Evolutionary conservation across 306 rosid genomes (phyloP), one percentile per base, ranked within the genome.

Genomic region (Astragalus membranaceus): DNA sequence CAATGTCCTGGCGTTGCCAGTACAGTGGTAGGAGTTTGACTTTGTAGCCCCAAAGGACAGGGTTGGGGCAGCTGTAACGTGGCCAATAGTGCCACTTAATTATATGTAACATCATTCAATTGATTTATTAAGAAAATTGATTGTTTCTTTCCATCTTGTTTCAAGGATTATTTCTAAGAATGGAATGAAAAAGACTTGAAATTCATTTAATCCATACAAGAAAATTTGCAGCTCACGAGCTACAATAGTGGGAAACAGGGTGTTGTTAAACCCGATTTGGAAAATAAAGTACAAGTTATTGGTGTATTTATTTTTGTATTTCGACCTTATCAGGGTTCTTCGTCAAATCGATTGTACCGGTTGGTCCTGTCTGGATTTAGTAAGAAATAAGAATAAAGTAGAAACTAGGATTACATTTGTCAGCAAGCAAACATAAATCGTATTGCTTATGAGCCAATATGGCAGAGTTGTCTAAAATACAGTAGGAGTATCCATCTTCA

Each of bases 401-500:
- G 9, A n/a, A n/a, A 61, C 2, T 9, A 15, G 44, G 17, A 37
- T 61, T 37, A 61, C 14, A 39, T 16, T 35, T 35, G 11, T 39
- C 15, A 13, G 23, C 3, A 48, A 37, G 30, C 67, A 8, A 58
- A 58, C 43, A 4, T n/a, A 15, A 32, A 13, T 15, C 13, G 26
- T 15, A 2, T 29, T 50, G 55, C 55, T 16, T 23, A 52, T 43
- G 61, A 39, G 17, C 51, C 46, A 54, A n/a, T 7, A 41, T 49
- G 13, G 46, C 0, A 46, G 4, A 12, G 36, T 36, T 9, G 26
- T 17, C 14, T 16, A 23, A 17, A 12, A 54, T 16, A 81, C 74
- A 42, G 32, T 30, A 5, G 90, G 96, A 75, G 90, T 9, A 5
- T 87, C 87, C 35, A 87, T 88, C 77, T 83, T 75, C 96, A 89